A percentile compares a stretch with the other conserved stretches of the same genome.
phyloP scores from a whole-genome alignment of 2,329 filamentous ascomycete species.

The Pestalotiopsis sp. region DNA sequence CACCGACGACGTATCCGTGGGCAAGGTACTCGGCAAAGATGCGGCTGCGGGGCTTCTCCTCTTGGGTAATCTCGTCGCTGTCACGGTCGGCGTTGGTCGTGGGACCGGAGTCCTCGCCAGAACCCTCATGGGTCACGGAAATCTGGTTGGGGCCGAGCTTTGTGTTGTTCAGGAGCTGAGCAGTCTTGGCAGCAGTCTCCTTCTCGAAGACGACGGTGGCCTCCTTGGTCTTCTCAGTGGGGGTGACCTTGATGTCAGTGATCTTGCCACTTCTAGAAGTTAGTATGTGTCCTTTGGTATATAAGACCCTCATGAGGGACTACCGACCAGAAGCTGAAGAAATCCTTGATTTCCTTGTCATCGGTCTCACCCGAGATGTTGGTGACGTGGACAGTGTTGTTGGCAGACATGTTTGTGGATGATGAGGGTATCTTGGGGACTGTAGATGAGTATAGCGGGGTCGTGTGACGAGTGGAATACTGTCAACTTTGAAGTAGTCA shows the following conservation, averaged over 20 bases:
- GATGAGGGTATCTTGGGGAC: background rate
- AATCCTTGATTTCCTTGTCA: slow-evolving; percentile 91
- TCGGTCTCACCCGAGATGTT: slow-evolving; percentile 82
- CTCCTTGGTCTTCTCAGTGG: slow-evolving; percentile 69
- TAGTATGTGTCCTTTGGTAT: background rate
- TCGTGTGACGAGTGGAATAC: background rate
- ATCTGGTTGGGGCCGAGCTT: slow-evolving; percentile 89
- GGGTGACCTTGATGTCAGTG: slow-evolving; percentile 75
- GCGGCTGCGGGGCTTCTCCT: slow-evolving; percentile 93
- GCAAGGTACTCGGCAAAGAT: slow-evolving; percentile 97
- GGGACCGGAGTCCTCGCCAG: slow-evolving; percentile 62
- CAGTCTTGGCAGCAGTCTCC: slow-evolving; percentile 94
- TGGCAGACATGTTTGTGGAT: slow-evolving; percentile 51
- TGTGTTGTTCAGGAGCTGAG: slow-evolving; percentile 94
- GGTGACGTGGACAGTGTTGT: slow-evolving; percentile 78
- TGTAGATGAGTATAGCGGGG: background rate
- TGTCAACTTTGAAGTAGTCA: background rate
- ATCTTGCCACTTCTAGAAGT: slow-evolving; percentile 78
- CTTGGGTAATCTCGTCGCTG: slow-evolving; percentile 78
- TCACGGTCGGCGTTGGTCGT: slow-evolving; percentile 59
- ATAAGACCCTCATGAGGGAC: background rate
- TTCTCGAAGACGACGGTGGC: slow-evolving; percentile 97
- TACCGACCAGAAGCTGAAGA: slow-evolving; percentile 92
- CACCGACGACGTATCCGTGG: slow-evolving; percentile 85
- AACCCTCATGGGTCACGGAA: slow-evolving; percentile 68